Base-by-base conservation (phyloP, 306 rosid genomes). In the Malus asiatica region DNA sequence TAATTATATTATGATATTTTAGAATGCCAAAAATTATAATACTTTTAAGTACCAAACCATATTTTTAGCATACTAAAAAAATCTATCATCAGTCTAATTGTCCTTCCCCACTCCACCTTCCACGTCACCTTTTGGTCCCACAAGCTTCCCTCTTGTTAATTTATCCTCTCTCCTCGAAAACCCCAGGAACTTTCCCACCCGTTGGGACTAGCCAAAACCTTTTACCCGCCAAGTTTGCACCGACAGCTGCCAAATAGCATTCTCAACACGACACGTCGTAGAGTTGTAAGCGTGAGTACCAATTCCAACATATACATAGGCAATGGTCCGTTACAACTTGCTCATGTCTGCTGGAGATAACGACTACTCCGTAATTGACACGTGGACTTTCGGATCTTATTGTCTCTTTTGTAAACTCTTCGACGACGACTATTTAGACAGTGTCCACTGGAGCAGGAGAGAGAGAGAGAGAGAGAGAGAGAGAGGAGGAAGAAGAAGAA, bases 61-160 rank as follows among this genome's bases (percentile, higher is more conserved):
- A 38, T 6, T 38, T 38, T 38, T 0, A 2, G 0, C 10, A 2
- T 7, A 38, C 10, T 38, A 2, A 1, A 38, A 38, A 38, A 38
- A 6, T 38, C 2, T 38, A 38, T 38, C 2, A 38, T 48, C 6
- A 48, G 4, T 48, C 68, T 51, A 45, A 25, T 29, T 55, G 40
- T 44, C 51, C 15, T n/a, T 6, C 5, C 11, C 14, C 23, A 52
- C 81, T 59, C 77, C 63, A 58, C 81, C 87, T 79, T 76, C 82
- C 89, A 82, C 80, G 80, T 75, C 87, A 57, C 32, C 57, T 8
- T 70, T 48, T 44, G 10, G 52, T 63, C 22, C 44, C 22, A 53
- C 18, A 44, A 1, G 29, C 20, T 8, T 15, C 20, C 55, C 18
- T 15, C 53, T 32, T n/a, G 80, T 69, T 12, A 38, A 12, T 69